These are phyloP conservation scores for Chlorella ohadii DNA, from an alignment of 139 green algal species.

Conservation along the genomic window DNA sequence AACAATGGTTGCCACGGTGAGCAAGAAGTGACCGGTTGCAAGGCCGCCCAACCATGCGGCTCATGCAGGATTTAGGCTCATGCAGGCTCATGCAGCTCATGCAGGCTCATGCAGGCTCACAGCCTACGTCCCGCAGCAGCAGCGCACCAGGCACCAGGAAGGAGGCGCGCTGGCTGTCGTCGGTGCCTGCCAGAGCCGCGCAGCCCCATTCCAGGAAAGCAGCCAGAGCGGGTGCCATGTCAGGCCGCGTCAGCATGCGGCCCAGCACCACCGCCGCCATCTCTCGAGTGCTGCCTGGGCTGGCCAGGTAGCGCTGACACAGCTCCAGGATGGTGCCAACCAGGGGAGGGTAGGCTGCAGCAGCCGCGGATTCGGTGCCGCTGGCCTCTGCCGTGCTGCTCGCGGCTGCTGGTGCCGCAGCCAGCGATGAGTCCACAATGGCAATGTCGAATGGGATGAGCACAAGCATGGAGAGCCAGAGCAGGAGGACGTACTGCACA, in stretches of 20 bases:
- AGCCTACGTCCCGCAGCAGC: no score
- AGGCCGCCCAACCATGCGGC: no score
- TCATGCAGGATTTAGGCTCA: no score
- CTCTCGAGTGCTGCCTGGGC: slow-evolving; percentile 75
- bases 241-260: slow-evolving; percentile 88
- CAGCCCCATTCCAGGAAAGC: slow-evolving; percentile 80
- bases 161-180: slow-evolving; percentile 31
- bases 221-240: slow-evolving; percentile 75
- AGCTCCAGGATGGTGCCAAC: slow-evolving; percentile 71
- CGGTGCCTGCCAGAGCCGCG: slow-evolving; percentile 37
- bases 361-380: not conserved
- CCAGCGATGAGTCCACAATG: slow-evolving; percentile 77
- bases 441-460: slow-evolving; percentile 95
- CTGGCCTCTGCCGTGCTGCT: not conserved
- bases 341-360: slow-evolving; percentile 51
- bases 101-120: no score
- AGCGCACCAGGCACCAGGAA: slow-evolving; percentile 75
- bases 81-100: no score
- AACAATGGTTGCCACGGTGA: no score
- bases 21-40: no score
- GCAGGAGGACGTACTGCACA: slow-evolving; percentile 78
- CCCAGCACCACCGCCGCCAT: slow-evolving; percentile 88
- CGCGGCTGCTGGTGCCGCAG: not conserved
- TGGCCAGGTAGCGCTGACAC: slow-evolving; percentile 70
- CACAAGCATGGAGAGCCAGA: slow-evolving; percentile 96